Evolutionary conservation across 2,329 filamentous ascomycete genomes (phyloP), one percentile per base, ranked within the genome.

Genomic region (Tolypocladium ovalisporum): DNA sequence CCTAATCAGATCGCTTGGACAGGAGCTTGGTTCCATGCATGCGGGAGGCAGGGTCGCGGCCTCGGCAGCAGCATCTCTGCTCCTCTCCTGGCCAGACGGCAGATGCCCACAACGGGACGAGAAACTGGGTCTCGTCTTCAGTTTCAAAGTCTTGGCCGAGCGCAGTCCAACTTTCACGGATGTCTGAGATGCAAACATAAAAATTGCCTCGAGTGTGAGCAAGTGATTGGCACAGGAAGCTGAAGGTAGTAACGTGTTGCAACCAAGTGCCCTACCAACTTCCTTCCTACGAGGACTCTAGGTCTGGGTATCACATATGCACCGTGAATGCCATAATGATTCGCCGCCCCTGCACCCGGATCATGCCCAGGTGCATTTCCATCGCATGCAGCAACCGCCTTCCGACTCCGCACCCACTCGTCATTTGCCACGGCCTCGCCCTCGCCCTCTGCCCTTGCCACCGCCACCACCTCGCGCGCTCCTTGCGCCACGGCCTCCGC

Each of bases 341-440:
- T 61, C 56, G 58, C 32, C 32, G 32, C 56, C 55, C 52, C 35
- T 52, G 27, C 37, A 40, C 19, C 44, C n/a, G 34, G 15, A 19
- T 12, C 51, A 40, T 24, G 34, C 24, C 35, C 37, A n/a, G n/a
- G 36, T 29, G 9, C 29, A 22, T n/a, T 17, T 49, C 37, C n/a
- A 22, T 54, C 17, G 32, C 42, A 19, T 32, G 34, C 36, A 54
- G 47, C 29, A 39, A 10, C n/a, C n/a, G n/a, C n/a, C n/a, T n/a
- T n/a, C n/a, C n/a, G n/a, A n/a, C n/a, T n/a, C n/a, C n/a, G n/a
- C n/a, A n/a, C n/a, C n/a, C n/a, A n/a, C 56, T 17, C 19, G 36
- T 49, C 63, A 65, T 58, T 64, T 67, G 19, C 62, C 65, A 54
- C 66, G 64, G 37, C 59, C 57, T 44, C 63, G 56, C 8, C 67